Conservation (phyloP, 371 early-diverging fungal genomes). For the Paraphysoderma sedebokerense region DNA sequence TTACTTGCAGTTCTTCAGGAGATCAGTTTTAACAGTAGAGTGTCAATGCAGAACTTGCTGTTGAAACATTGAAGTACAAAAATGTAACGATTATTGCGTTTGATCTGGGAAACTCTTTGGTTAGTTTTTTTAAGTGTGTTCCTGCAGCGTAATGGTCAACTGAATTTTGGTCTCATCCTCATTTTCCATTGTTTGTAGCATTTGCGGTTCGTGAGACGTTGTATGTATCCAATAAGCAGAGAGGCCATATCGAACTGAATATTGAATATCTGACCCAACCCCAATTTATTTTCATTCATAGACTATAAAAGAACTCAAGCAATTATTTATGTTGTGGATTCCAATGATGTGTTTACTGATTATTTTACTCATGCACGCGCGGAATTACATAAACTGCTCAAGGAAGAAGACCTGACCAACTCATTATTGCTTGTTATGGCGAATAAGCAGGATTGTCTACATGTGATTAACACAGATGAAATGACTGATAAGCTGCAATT, state of each 20-base stretch:
- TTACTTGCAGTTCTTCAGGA: no score
- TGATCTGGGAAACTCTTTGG: slow-evolving; percentile 39
- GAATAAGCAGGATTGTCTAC: slow-evolving; percentile 71
- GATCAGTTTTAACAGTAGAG: no score
- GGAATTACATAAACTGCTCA: slow-evolving; percentile 61
- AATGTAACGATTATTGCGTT: slow-evolving; percentile 32
- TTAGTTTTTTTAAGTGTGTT: no score
- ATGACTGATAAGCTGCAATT: slow-evolving; percentile 33
- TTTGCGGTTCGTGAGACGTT: slow-evolving; percentile 19
- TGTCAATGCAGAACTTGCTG: slow-evolving; percentile 28
- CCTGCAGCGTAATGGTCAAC: no score
- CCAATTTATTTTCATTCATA: background rate
- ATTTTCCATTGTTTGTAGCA: no score
- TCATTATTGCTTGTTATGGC: slow-evolving; percentile 65
- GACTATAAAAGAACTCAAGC: slow-evolving; percentile 29
- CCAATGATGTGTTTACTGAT: slow-evolving; percentile 61
- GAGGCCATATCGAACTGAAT: background rate
- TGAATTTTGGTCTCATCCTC: no score
- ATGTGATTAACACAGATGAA: slow-evolving; percentile 31
- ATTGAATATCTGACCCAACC: background rate
- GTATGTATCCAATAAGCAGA: slow-evolving; percentile 3
- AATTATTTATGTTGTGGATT: slow-evolving; percentile 73
- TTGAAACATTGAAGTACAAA: slow-evolving; percentile 37
- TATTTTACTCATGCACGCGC: slow-evolving; percentile 66
- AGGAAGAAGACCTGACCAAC: slow-evolving; percentile 70